Base-by-base conservation (phyloP, 2,329 filamentous ascomycete species). In the Aspergillus vadensis region DNA sequence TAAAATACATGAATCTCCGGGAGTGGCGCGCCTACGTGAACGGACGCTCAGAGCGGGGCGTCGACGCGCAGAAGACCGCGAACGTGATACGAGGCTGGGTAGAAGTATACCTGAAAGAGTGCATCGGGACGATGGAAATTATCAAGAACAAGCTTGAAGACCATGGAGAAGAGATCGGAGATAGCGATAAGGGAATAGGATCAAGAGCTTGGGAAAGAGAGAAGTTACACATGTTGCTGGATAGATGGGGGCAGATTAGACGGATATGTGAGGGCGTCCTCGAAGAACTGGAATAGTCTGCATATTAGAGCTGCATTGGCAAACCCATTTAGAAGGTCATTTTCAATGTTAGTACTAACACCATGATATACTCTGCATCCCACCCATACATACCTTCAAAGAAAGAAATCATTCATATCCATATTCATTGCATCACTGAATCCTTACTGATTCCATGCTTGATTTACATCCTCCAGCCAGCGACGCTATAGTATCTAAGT, bases 171-270 rank as follows among this genome's bases (percentile, higher is more conserved):
- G 52, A 51, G 21, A 19, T 5, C 8, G 17, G 44, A 10, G 25
- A 49, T 44, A 15, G n/a, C 17, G 50, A 62, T 19, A 51, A 48
- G 54, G 4, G 3, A 25, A n/a, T 32, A 8, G 15, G 53, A 17
- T 47, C 39, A 17, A 17, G 2, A 27, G 44, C 30, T 21, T 55
- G 53, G 55, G 63, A 63, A 23, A 60, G 61, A 7, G 52, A 52
- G n/a, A 67, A 63, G 58, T 17, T 70, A 15, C 30, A 61, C 17
- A 49, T 63, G 48, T 49, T 74, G 36, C 30, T 69, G 12, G 62
- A 58, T 15, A 67, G 75, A 54, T 77, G 75, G 75, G 68, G 57
- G 32, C 74, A 76, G 60, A 74, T 77, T 30, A 59, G 54, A 59
- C 55, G 41, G 25, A 43, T 76, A 21, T 72, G 73, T 60, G 58